Base-by-base conservation (phyloP, 495 filamentous ascomycete species). In the Xanthoparmelia taractica region DNA sequence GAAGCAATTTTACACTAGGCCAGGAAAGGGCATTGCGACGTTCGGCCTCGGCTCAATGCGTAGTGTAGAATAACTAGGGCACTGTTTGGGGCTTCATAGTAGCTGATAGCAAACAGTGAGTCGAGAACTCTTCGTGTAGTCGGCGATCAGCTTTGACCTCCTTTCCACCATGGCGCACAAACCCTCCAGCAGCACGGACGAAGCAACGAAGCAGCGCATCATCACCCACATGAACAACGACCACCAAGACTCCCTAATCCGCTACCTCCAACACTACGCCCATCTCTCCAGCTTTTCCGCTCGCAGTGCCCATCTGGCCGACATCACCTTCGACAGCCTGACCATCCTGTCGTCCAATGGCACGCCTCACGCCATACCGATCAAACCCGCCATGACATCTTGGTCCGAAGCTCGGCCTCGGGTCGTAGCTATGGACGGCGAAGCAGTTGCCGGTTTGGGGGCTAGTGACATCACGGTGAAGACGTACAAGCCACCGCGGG, bases 141-240 rank as follows among this genome's bases (percentile, higher is more conserved):
- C 50, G 25, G 17, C 17, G 50, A 8, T 6, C 15, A 1, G 34
- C 34, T 10, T 36, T 36, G 34, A 36, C 34, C 34, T 36, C 34
- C 10, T 36, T 5, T 4, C n/a, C 47, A 59, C n/a, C 10, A 61
- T 58, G 59, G 31, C 33, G 25, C 29, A 45, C 8, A 59, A 50
- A 23, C 1, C 18, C 47, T 15, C 60, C 45, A 59, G 63, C 37
- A 12, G 7, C 13, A 12, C 50, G 2, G 67, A 68, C 15, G 57
- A 67, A 64, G 76, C 79, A 8, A 67, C 75, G 64, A 87, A 85
- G 64, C 63, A 78, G 45, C 85, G 86, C 71, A 87, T 90, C 69
- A 81, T 88, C 70, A 77, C 79, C 36, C 90, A 94, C 78, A 91
- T 94, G 88, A 92, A 92, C 77, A 77, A 76, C 45, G 86, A 91